Evolutionary conservation across 441 rosid genomes (phyloP).

Genomic region (Biscutella laevigata): DNA sequence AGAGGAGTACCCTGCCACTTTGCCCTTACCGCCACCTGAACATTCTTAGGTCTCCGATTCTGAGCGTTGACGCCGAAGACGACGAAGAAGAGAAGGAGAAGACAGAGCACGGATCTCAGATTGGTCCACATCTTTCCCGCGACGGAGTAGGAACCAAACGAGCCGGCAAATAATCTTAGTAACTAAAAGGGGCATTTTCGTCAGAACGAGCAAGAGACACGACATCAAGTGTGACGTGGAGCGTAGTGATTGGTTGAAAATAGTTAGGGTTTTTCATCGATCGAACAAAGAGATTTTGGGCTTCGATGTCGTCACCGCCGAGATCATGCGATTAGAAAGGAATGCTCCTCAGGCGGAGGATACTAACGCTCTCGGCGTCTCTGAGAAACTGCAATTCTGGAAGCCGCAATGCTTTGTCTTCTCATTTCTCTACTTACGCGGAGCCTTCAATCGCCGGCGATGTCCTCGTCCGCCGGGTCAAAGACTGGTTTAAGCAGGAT

Average conservation of each 20-base stretch:
- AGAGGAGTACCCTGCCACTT: constrained; percentile 98
- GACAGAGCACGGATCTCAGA: constrained; percentile 52
- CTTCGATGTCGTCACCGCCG: constrained; percentile 19
- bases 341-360: constrained; percentile 48
- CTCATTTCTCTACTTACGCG: constrained; percentile 4
- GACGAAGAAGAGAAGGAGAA: constrained; percentile 34
- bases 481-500: constrained; percentile 43
- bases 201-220: constrained; percentile 18
- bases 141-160: constrained; percentile 21
- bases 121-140: constrained; percentile 41
- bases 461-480: constrained; percentile 34
- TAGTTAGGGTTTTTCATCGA: constrained; percentile 22
- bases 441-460: constrained; percentile 20
- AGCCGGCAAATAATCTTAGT: constrained; percentile 17
- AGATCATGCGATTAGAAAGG: constrained; percentile 21
- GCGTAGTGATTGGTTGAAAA: neutral
- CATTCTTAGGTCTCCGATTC: constrained; percentile 77
- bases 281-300: constrained; percentile 7
- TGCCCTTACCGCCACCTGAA: constrained; percentile 79
- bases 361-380: constrained; percentile 28
- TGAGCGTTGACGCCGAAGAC: constrained; percentile 44
- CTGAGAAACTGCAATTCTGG: constrained; percentile 6
- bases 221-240: constrained; percentile 27
- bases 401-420: neutral
- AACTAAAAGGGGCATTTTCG: constrained; percentile 1